Evolutionary conservation across 2,329 filamentous ascomycete species (phyloP).

Genomic region (Lasiodiplodia hormozganensis): DNA sequence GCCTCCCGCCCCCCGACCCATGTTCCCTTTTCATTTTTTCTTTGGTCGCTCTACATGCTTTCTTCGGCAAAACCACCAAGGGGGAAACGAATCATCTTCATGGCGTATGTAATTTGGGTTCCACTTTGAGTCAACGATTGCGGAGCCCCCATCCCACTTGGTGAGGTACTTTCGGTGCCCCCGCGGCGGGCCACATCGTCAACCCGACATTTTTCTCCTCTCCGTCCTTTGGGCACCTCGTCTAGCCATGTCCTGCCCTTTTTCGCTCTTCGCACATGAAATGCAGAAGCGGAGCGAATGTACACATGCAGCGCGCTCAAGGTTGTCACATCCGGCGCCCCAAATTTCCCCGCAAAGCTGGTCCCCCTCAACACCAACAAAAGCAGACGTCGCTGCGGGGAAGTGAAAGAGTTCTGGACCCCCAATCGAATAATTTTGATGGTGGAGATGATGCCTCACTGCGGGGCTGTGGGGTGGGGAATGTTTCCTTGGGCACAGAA

Average conservation of each 20-base stretch:
- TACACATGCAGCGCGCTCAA: background rate
- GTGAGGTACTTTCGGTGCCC: background rate
- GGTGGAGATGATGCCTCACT: background rate
- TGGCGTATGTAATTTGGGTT: background rate
- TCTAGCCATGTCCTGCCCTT: background rate
- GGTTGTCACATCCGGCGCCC: background rate
- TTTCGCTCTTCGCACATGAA: background rate
- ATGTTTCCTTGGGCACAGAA: background rate
- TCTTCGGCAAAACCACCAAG: background rate
- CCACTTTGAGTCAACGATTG: slow-evolving; percentile 1
- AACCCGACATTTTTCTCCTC: background rate
- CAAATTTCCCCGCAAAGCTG: background rate
- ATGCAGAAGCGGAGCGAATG: background rate
- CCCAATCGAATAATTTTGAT: background rate
- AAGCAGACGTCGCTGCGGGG: background rate
- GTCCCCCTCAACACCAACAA: background rate
- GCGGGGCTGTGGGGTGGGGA: background rate
- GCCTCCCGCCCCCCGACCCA: background rate
- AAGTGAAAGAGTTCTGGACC: background rate
- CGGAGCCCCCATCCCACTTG: background rate
- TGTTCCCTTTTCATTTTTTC: background rate
- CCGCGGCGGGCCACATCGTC: background rate
- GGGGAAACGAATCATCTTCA: background rate
- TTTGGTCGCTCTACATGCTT: background rate
- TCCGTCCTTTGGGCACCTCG: background rate